Conservation (phyloP, 768 basidiomycete genomes). For the Hysterangium stoloniferum region DNA sequence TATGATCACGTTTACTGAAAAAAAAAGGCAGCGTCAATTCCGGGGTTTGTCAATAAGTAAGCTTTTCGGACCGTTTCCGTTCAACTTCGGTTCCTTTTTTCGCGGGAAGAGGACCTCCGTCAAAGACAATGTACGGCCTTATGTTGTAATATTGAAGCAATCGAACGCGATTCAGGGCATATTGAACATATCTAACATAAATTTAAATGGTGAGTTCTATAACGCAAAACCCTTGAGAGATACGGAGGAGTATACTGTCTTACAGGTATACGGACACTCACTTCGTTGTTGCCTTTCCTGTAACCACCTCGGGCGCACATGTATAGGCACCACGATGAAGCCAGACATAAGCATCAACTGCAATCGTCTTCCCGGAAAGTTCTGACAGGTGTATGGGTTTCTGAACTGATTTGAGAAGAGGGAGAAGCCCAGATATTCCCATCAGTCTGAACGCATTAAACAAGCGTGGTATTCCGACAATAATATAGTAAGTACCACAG, state of each 20-base stretch:
- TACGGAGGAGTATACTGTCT: too few relatives aligned
- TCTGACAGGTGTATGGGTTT: slow-evolving; percentile 70
- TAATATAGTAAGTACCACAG: too few relatives aligned
- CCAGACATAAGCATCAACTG: slow-evolving; percentile 95
- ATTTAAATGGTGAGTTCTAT: background rate
- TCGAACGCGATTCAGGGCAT: slow-evolving; percentile 87
- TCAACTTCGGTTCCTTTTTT: slow-evolving; percentile 86
- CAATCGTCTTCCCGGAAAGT: slow-evolving; percentile 76
- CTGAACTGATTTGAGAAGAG: slow-evolving; percentile 87
- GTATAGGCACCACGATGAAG: slow-evolving; percentile 82
- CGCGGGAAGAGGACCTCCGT: slow-evolving; percentile 91
- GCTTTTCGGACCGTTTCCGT: slow-evolving; percentile 41
- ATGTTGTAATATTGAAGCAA: slow-evolving; percentile 80
- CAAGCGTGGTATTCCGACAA: too few relatives aligned
- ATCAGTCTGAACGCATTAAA: too few relatives aligned
- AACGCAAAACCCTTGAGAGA: background rate
- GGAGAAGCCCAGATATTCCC: slow-evolving; percentile 89
- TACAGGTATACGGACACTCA: slow-evolving; percentile 32
- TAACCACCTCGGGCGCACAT: slow-evolving; percentile 87
- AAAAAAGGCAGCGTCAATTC: background rate
- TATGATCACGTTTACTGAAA: slow-evolving; percentile 59
- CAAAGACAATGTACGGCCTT: slow-evolving; percentile 88
- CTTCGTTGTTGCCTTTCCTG: slow-evolving; percentile 77
- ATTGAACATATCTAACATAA: slow-evolving; percentile 79
- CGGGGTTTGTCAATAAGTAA: background rate